Evolutionary conservation across 176 grass and related monocot genomes (phyloP), one percentile per base, ranked within the genome.

Genomic region (Miscanthus lutarioriparius): DNA sequence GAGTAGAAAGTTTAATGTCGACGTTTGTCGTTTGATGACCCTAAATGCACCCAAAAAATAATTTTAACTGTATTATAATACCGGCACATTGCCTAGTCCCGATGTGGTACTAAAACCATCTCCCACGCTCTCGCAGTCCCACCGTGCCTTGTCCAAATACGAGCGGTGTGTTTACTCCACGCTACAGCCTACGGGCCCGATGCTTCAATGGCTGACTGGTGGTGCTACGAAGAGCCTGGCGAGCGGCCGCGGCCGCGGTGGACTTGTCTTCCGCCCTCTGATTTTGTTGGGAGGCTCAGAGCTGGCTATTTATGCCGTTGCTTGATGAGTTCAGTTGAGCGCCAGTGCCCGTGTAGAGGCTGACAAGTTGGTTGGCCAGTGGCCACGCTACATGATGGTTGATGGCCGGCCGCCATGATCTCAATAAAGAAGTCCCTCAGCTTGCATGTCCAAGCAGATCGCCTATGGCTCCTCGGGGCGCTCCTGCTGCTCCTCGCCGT

Each of bases 401-500:
- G 74, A 23, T 37, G 66, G 19, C 17, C 4, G 33, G 17, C 33
- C 33, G 33, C 32, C 17, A 33, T 68, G 65, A 20, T 20, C 16
- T 19, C 65, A 38, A 68, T 37, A n/a, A n/a, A n/a, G n/a, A n/a
- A n/a, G n/a, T n/a, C n/a, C n/a, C n/a, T n/a, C n/a, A n/a, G n/a
- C n/a, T n/a, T n/a, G n/a, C n/a, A n/a, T n/a, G 40, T 27, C 70
- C 70, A 45, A 28, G 69, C 12, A 72, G 58, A 62, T 26, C 58
- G 41, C 14, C 63, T 32, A 88, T 88, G 89, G 85, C 77, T 72
- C 70, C 64, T 64, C 70, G 38, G 33, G 36, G 70, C 70, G 19
- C 13, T 71, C 30, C 16, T 68, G 80, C 73, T 90, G 37, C 19
- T 54, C 48, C 7, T 69, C 74, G 54, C 44, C 62, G 19, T 74